phyloP scores from a whole-genome alignment of 2,329 filamentous ascomycete species.

The Aspergillus carbonarius region DNA sequence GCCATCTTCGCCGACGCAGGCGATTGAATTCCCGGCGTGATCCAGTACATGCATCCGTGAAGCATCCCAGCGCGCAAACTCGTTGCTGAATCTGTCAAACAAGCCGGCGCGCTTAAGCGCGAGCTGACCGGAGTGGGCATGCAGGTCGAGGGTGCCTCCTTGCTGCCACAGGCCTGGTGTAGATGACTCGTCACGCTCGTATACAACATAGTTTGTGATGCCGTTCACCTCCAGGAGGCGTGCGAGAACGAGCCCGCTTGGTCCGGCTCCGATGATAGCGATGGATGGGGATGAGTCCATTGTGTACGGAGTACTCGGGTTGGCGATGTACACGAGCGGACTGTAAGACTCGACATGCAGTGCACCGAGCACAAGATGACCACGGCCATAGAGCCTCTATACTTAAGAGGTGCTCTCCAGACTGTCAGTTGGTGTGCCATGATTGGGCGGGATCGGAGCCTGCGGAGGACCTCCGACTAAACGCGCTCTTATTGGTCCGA shows the following conservation, averaged over 20 bases:
- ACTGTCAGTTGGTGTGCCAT: too few species aligned
- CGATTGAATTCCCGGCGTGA: neutral
- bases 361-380: too few species aligned
- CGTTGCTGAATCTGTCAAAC: slow-evolving; percentile 20
- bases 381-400: too few species aligned
- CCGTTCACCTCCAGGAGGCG: slow-evolving; percentile 17
- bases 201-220: slow-evolving; percentile 20
- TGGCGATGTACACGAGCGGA: too few species aligned
- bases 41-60: slow-evolving; percentile 7
- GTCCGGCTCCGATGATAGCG: slow-evolving; percentile 23
- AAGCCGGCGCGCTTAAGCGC: slow-evolving; percentile 23
- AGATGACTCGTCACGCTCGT: slow-evolving; percentile 17
- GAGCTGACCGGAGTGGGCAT: slow-evolving; percentile 19
- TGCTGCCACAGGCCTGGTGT: slow-evolving; percentile 9
- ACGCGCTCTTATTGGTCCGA: too few species aligned
- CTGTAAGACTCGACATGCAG: too few species aligned
- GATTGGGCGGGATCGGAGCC: too few species aligned
- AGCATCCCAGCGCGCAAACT: slow-evolving; percentile 19
- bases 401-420: too few species aligned
- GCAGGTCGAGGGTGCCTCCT: slow-evolving; percentile 24
- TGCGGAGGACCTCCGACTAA: too few species aligned
- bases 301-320: too few species aligned
- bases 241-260: slow-evolving; percentile 21
- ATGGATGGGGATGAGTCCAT: neutral
- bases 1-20: slow-evolving; percentile 19